phyloP scores from a whole-genome alignment of 2,329 filamentous ascomycete genomes.

The Chaetomiaceae sp. region DNA sequence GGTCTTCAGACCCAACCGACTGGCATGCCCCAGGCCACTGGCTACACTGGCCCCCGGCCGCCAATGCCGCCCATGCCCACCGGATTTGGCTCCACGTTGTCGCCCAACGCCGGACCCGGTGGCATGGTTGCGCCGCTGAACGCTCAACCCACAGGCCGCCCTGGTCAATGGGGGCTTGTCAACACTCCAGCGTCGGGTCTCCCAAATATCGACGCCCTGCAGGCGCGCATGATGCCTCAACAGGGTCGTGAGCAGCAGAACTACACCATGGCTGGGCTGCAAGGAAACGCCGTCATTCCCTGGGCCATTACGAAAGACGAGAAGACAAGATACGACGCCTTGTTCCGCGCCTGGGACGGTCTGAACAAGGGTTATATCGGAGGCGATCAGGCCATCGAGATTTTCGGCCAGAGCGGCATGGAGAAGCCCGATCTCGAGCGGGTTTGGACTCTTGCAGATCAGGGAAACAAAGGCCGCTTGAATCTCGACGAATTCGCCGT shows the following conservation, averaged over 20 bases:
- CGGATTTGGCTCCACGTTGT: slow-evolving; percentile 49
- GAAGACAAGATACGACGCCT: slow-evolving; percentile 90
- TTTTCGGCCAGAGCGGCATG: slow-evolving; percentile 91
- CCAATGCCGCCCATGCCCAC: slow-evolving; percentile 77
- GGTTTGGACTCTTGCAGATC: slow-evolving; percentile 91
- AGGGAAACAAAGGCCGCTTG: slow-evolving; percentile 86
- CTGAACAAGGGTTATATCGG: slow-evolving; percentile 87
- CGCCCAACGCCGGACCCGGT: slow-evolving; percentile 46
- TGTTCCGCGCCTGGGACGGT: slow-evolving; percentile 96
- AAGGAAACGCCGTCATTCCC: slow-evolving; percentile 90
- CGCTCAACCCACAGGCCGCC: slow-evolving; percentile 86
- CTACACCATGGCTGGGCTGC: slow-evolving; percentile 79
- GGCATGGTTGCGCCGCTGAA: slow-evolving; percentile 68
- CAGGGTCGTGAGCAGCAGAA: slow-evolving; percentile 76
- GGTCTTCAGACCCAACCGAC: slow-evolving; percentile 63
- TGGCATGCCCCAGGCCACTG: slow-evolving; percentile 68
- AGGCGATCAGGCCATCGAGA: slow-evolving; percentile 90
- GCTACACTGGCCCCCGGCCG: slow-evolving; percentile 73
- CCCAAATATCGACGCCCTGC: slow-evolving; percentile 88
- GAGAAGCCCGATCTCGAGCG: slow-evolving; percentile 85
- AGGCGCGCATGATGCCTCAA: slow-evolving; percentile 96
- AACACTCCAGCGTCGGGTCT: slow-evolving; percentile 85
- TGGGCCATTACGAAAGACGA: slow-evolving; percentile 99
- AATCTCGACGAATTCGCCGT: slow-evolving; percentile 97
- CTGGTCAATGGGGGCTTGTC: slow-evolving; percentile 97